Base-by-base conservation (phyloP, 495 filamentous ascomycete species). In the Pyrenula aspistea region DNA sequence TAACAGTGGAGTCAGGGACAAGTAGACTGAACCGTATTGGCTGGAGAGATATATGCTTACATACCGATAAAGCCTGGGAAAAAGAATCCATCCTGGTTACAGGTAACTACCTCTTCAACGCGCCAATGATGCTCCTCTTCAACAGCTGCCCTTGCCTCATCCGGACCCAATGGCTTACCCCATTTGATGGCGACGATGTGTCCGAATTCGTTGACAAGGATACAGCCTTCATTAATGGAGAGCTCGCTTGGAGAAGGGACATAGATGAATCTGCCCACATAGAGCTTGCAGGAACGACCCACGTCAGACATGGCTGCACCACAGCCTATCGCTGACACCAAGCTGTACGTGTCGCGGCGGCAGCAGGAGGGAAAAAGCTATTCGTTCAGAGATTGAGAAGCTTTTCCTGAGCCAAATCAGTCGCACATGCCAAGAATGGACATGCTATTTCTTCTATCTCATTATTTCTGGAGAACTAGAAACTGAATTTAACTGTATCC, bases 31-130 rank as follows among this genome's bases (percentile, higher is more conserved):
- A 12, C 2, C 57, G 36, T 11, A 19, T 57, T 15, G 56, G 21
- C 8, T 19, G 20, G 21, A 36, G 20, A 51, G 57, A 55, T 23
- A 25, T 19, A 19, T 24, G 20, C 12, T 25, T 12, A 62, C 63
- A 53, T 59, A 91, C 88, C 89, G 50, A 97, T 85, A 66, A 97
- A 95, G 12, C 92, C 92, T 0, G 92, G 92, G 62, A 96, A 96
- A 73, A 92, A 95, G 69, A 95, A 96, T 56, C 73, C 74, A 61
- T 72, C 69, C 62, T 68, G 70, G 12, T 85, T 74, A 10, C 73
- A 75, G 52, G 74, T 69, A 20, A 69, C 58, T 10, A 76, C 59
- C 20, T 75, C 73, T n/a, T 68, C 72, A n/a, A n/a, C n/a, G n/a
- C n/a, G n/a, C n/a, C n/a, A n/a, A n/a, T n/a, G n/a, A 1, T 62